Conservation (phyloP, 106 monocot species). For the Dioscorea alata region DNA sequence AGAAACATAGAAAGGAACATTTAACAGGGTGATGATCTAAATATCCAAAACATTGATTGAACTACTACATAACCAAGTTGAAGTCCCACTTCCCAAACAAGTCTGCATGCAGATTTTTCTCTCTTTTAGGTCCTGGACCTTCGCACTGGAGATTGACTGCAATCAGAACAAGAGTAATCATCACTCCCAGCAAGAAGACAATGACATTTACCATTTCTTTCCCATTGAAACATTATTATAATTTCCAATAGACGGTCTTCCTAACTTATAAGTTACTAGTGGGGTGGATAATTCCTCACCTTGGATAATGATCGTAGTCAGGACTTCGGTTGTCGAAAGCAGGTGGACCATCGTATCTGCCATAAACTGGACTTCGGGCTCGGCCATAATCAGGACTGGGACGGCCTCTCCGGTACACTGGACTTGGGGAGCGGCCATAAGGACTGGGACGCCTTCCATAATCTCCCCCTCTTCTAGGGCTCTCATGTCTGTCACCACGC, state of each 20-base stretch:
- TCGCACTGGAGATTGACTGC: conserved; percentile 33
- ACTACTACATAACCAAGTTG: not conserved
- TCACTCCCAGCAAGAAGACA: not conserved
- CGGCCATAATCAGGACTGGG: conserved; percentile 62
- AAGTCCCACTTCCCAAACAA: not conserved
- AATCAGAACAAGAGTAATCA: not conserved
- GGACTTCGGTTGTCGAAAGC: conserved; percentile 54
- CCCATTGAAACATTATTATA: not conserved
- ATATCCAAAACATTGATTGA: not conserved
- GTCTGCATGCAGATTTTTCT: not conserved
- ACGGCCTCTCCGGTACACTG: conserved; percentile 32
- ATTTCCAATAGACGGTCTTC: no score
- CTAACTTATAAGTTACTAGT: no score
- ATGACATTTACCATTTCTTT: not conserved
- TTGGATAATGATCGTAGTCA: conserved; percentile 48
- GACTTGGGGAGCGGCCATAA: conserved; percentile 67
- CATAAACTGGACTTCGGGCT: conserved; percentile 42
- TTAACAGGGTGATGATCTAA: not conserved
- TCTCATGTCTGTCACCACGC: conserved; percentile 39
- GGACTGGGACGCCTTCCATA: conserved; percentile 43
- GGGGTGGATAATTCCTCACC: conserved; percentile 22
- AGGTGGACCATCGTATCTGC: conserved; percentile 20
- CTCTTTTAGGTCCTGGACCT: conserved; percentile 31
- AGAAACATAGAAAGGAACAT: no score
- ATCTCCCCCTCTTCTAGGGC: conserved; percentile 58